Evolutionary conservation across 1,284 basidiomycete genomes (phyloP), one percentile per base, ranked within the genome.

Genomic region (Heimioporus retisporus): DNA sequence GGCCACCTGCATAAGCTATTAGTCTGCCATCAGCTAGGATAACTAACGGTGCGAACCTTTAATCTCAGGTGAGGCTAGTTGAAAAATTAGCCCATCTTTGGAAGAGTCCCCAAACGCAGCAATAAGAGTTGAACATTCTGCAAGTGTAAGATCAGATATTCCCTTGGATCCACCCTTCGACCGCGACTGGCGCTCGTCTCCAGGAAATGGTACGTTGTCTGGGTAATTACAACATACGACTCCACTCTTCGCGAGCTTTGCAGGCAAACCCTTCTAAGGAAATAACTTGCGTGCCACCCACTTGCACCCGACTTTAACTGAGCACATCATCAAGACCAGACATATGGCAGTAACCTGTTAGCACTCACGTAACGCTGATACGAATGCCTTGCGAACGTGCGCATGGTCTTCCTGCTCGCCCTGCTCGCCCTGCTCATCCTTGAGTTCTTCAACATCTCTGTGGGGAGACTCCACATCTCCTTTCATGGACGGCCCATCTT

Each of bases 381-480:
- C 19, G 6, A 60, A 23, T 40, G 46, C 48, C 3, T 15, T 40
- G 18, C 21, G 31, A 1, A 60, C 59, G 6, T 7, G 48, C 6
- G 31, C 48, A 23, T 60, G 59, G 28, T 60, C 59, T 14, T 60
- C 59, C 19, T 16, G 19, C n/a, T 60, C 59, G 7, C 40, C 59
- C 25, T 28, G 28, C 28, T 28, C 28, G 28, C 28, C 28, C 28
- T 46, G 19, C 21, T 51, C 59, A 23, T 19, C 44, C 16, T 59
- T 16, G 16, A 31, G 19, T 21, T 51, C 48, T 6, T 60, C 43
- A 40, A 40, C 28, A 5, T 60, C 31, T 23, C n/a, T 58, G 14
- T 50, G 6, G 5, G 55, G 43, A 44, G 43, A 21, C 31, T 35
- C 55, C 35, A 51, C 11, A n/a, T 51, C 48, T n/a, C n/a, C n/a